Base-by-base conservation (phyloP, 2,329 filamentous ascomycete genomes). In the Hypoxylon sp. region DNA sequence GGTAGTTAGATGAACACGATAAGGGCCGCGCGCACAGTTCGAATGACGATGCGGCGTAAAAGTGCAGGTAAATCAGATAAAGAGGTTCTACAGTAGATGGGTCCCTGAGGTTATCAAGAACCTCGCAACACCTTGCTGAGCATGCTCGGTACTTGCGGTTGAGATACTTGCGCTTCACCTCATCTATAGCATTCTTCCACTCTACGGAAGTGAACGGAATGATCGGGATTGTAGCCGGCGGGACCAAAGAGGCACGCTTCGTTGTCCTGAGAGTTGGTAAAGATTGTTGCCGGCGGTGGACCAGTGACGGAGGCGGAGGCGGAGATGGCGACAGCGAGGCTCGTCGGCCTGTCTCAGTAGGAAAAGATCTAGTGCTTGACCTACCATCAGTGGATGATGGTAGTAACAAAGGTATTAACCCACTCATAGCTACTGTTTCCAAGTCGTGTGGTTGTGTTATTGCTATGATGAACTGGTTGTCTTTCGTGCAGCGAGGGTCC, bases 31-130 rank as follows among this genome's bases (percentile, higher is more conserved):
- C 86, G 70, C 86, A 86, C 79, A 85, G 84, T 72, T 89, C 87
- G 45, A 87, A 81, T 13, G 87, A 85, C n/a, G 82, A 84, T 19
- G 87, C 87, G n/a, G 86, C 87, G 67, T 89, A 89, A 75, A 89
- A 89, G 74, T 87, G 83, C 5, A 89, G 80, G 66, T 87, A 88
- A 69, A 89, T 85, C 34, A 88, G 79, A 72, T 89, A 85, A 5
- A 85, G 79, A 1, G 86, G 84, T 73, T 88, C 84, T 19, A 85
- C 78, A 25, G 80, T 74, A 11, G 79, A 79, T 55, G 74, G 74
- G 52, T 85, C 79, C 69, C 81, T 83, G 52, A 84, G 76, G 62
- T 80, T 82, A 45, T 84, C 81, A 34, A 89, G 75, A 38, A 89
- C 82, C 72, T 88, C 85, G 51, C 79, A 80, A 75, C 87, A 89